phyloP scores from a whole-genome alignment of 129 eudicot genomes.

The Daucus carota region DH1_v3.0 NC_030389.2:2132001-2132500 shows the following conservation, averaged over 20 bases:
- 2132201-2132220: background rate
- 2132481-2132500: background rate
- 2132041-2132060: constrained; percentile 70
- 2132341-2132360: constrained; percentile 58
- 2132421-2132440: constrained; percentile 98
- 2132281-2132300: constrained; percentile 66
- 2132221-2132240: background rate
- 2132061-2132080: constrained; percentile 41
- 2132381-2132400: constrained; percentile 64
- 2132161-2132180: too few relatives aligned
- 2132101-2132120: constrained; percentile 48
- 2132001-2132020: constrained; percentile 89
- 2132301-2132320: constrained; percentile 47
- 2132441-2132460: constrained; percentile 51
- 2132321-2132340: constrained; percentile 54
- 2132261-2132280: background rate
- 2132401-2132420: constrained; percentile 86
- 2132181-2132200: too few relatives aligned
- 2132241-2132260: background rate
- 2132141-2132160: background rate
- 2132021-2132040: constrained; percentile 80
- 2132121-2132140: constrained; percentile 2
- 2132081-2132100: constrained; percentile 69
- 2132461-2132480: background rate
- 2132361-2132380: constrained; percentile 47